Evolutionary conservation across 2,329 filamentous ascomycete genomes (phyloP), one percentile per base, ranked within the genome.

Genomic region (Neonectria hederae): DNA sequence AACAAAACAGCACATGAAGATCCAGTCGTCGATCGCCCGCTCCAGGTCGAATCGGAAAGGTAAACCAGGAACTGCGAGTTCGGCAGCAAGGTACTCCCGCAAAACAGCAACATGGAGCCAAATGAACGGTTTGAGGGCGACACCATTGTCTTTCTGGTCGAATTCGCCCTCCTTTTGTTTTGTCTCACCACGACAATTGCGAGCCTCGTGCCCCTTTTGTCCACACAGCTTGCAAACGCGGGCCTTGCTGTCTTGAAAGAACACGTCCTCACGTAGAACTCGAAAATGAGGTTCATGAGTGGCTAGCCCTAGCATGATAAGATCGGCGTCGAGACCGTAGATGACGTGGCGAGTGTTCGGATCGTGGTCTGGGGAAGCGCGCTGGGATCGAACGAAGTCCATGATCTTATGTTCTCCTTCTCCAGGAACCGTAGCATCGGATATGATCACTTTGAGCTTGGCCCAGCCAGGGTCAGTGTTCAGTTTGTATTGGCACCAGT

Each of bases 331-430:
- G 70, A 99, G 85, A 54, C 96, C 96, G 77, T 99, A 99, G 67
- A 99, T 97, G 74, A 99, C 97, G 81, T 99, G 96, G 65, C 92
- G 92, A 22, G 96, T 98, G 78, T 99, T 98, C 24, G 96, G 96
- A 75, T 99, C 91, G 79, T 99, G 94, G 69, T 97, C 91, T 5
- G 94, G 91, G 57, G 93, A 96, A 54, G 92, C 89, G 74, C 96
- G 90, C 80, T 99, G 97, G 40, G 95, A 97, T 74, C 96, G 90
- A 70, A 99, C 89, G 78, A 98, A 99, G 72, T 96, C 90, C 96
- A 99, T 99, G 76, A 99, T 98, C 81, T 99, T 99, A 80, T 99
- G 96, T 82, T 99, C 96, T 77, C 96, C 96, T 82, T 99, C 96
- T 76, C 96, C 96, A 59, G 96, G 96, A 42, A 99, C 94, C 43